Evolutionary conservation across 2,329 filamentous ascomycete genomes (phyloP).

Genomic region (Aspergillus sergii): DNA sequence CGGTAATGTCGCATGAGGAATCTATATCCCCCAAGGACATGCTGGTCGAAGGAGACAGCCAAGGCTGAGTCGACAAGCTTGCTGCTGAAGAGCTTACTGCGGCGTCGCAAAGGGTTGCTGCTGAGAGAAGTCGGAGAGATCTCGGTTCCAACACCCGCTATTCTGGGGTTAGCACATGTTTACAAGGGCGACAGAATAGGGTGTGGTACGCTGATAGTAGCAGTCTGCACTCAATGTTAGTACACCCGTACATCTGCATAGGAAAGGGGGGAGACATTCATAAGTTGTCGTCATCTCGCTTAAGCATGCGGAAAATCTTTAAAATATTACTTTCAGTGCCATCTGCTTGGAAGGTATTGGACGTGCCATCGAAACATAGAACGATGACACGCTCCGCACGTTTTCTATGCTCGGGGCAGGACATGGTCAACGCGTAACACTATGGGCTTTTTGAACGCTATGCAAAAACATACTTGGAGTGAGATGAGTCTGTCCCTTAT

Average conservation of each 20-base stretch:
- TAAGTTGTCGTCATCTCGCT: constrained; percentile 1
- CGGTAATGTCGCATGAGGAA: constrained; percentile 23
- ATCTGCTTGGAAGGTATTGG: constrained; percentile 3
- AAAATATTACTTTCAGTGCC: constrained; percentile 4
- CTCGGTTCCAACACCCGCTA: constrained; percentile 4
- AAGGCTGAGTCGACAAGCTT: constrained; percentile 19
- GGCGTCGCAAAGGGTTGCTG: not conserved
- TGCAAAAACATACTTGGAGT: not conserved
- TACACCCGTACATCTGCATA: not conserved
- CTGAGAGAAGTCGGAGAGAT: constrained; percentile 1
- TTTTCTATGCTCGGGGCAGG: not conserved
- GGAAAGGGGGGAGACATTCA: not conserved
- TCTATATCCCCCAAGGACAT: constrained; percentile 24
- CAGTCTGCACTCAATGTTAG: not conserved
- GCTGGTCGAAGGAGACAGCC: constrained; percentile 22
- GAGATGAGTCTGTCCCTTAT: not conserved
- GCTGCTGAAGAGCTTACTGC: not conserved
- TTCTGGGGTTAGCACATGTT: not conserved
- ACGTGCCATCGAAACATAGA: constrained; percentile 2
- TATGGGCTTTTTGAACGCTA: not conserved
- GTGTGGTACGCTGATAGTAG: not conserved
- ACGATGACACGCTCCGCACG: not conserved
- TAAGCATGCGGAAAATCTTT: constrained; percentile 2
- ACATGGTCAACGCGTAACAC: not conserved
- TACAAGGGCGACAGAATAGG: not conserved